Base-by-base conservation (phyloP, 2,329 filamentous ascomycete genomes). In the Mycogone perniciosa region DNA sequence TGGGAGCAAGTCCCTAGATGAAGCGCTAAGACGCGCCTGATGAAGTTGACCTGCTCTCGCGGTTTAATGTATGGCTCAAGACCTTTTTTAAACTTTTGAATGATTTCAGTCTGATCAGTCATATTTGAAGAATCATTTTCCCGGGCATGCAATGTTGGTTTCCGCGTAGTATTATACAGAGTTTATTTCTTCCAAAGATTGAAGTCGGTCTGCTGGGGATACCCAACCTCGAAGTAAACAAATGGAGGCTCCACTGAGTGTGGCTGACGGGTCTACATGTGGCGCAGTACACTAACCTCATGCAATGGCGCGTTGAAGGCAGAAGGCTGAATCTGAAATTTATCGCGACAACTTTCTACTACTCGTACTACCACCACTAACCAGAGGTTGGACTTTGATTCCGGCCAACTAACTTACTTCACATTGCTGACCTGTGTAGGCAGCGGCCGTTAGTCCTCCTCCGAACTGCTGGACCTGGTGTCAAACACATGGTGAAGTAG, bases 31-130 rank as follows among this genome's bases (percentile, higher is more conserved):
- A 82, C 67, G 45, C 76, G 76, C 54, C 79, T 73, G 50, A 85
- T 77, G 43, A 77, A 76, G 34, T 74, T 69, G 44, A 75, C 72
- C 57, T 85, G 78, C 51, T 83, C 79, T 29, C 80, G 74, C 30
- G 77, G 73, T 46, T 77, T 79, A 50, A 84, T 69, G 54, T 74
- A 81, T 4, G 77, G 75, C 33, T 71, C 67, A 26, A 85, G 69
- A 13, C 64, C 67, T 38, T 67, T 64, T 49, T 74, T 70, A 33
- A 77, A 63, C 33, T 64, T 64, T 44, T 68, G 60, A 50, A 62
- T 46, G 8, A 54, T 55, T 34, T 74, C 68, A 20, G 67, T 52
- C 31, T 68, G 48, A 55, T 62, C 56, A 20, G 57, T 37, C 67
- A 71, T 70, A 44, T 37, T 59, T 35, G 26, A 26, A 31, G 13